phyloP scores from a whole-genome alignment of 768 basidiomycete species.

The Fistulinella prunicolor region DNA sequence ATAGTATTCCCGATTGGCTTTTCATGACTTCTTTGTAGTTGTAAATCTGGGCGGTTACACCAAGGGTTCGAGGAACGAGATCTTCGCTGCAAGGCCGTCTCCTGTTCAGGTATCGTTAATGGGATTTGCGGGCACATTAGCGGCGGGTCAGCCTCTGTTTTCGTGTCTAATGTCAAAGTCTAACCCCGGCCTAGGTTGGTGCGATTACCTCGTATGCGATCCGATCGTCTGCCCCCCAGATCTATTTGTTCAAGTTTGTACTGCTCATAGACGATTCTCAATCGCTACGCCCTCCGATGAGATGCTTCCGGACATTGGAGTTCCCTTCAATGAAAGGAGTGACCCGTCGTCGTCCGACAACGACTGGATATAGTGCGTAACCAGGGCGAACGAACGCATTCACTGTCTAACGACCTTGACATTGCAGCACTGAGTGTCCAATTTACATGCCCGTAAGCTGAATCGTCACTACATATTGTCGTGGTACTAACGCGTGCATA shows the following conservation, averaged over 20 bases:
- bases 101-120: slow-evolving; percentile 50
- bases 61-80: slow-evolving; percentile 50
- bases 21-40: slow-evolving; percentile 26
- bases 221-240: slow-evolving; percentile 42
- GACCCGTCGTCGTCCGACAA: slow-evolving; percentile 41
- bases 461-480: background rate
- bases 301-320: slow-evolving; percentile 20
- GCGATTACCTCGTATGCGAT: slow-evolving; percentile 47
- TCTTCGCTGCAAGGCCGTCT: slow-evolving; percentile 48
- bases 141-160: slow-evolving; percentile 28
- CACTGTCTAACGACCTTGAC: slow-evolving; percentile 3
- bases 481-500: slow-evolving; percentile 16
- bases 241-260: slow-evolving; percentile 33
- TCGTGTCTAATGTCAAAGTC: background rate
- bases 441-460: slow-evolving; percentile 45
- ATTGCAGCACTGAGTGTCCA: slow-evolving; percentile 40
- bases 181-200: slow-evolving; percentile 37
- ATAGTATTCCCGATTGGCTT: background rate
- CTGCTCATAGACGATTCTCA: slow-evolving; percentile 15
- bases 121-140: slow-evolving; percentile 50
- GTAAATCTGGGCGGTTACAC: slow-evolving; percentile 50
- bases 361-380: slow-evolving; percentile 45
- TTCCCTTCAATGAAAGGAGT: slow-evolving; percentile 36
- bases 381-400: background rate
- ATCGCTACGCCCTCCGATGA: slow-evolving; percentile 1